Conservation (phyloP, 2,329 filamentous ascomycete genomes). For the Penicillium carneum region DNA sequence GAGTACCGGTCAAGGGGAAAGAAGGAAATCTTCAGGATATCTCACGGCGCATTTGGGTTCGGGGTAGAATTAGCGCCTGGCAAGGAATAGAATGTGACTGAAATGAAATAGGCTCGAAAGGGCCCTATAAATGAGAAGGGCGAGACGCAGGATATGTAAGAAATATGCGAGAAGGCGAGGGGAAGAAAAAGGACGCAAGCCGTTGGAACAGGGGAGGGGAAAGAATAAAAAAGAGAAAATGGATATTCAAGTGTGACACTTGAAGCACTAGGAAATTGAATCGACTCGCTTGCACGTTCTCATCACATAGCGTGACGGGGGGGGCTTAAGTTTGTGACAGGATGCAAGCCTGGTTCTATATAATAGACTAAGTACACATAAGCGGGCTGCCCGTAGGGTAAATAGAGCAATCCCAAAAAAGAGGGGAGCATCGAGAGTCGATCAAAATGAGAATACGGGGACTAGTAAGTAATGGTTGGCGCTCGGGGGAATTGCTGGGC, state of each 20-base stretch:
- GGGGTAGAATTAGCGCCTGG: conserved; percentile 26
- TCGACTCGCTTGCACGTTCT: conserved; percentile 28
- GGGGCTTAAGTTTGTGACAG: conserved; percentile 35
- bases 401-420: conserved; percentile 13
- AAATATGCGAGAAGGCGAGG: conserved; percentile 28
- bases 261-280: conserved; percentile 10
- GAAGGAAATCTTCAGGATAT: conserved; percentile 21
- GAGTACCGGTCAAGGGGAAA: conserved; percentile 29
- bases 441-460: conserved; percentile 36
- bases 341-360: conserved; percentile 26
- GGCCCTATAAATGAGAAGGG: conserved; percentile 28
- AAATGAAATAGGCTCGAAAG: conserved; percentile 22
- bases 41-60: conserved; percentile 32
- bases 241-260: conserved; percentile 20
- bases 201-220: conserved; percentile 18
- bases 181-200: conserved; percentile 16
- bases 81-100: conserved; percentile 12
- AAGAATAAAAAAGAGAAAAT: conserved; percentile 15
- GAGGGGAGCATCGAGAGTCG: conserved; percentile 27
- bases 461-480: conserved; percentile 34
- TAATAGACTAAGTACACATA: conserved; percentile 24
- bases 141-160: conserved; percentile 16
- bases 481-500: conserved; percentile 37
- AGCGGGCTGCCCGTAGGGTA: conserved; percentile 18
- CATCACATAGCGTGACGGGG: conserved; percentile 38